phyloP scores from a whole-genome alignment of 208 protist genomes.

The Acanthamoeba castellanii region DNA sequence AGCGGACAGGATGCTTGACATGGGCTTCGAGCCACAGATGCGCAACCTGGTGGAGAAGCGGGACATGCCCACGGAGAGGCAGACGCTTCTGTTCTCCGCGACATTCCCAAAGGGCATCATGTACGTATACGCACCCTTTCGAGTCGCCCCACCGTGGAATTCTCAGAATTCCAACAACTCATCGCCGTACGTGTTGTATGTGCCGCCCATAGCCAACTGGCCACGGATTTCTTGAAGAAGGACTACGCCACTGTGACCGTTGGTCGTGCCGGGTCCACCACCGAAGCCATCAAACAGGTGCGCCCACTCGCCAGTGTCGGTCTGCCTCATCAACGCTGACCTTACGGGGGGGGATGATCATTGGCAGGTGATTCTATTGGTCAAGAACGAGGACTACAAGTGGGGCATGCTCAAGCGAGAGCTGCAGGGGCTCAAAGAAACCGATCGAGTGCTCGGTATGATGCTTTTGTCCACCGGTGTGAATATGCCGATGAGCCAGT shows the following conservation, averaged over 20 bases:
- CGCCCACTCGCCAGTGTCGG: not conserved
- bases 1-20: conserved; percentile 99
- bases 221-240: conserved; percentile 95
- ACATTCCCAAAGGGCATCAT: conserved; percentile 99
- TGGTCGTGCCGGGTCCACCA: conserved; percentile 97
- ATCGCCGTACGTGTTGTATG: not conserved
- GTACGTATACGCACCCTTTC: conserved; percentile 91
- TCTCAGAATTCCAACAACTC: not conserved
- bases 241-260: conserved; percentile 98
- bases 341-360: not conserved
- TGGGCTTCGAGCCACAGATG: conserved; percentile 99
- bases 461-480: not conserved
- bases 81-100: conserved; percentile 99
- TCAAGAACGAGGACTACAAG: conserved; percentile 34
- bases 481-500: not conserved
- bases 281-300: conserved; percentile 95
- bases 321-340: not conserved
- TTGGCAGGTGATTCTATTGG: not conserved
- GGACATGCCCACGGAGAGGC: conserved; percentile 93
- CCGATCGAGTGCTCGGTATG: conserved; percentile 81
- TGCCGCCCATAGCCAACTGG: conserved; percentile 86
- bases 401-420: conserved; percentile 86
- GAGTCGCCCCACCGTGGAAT: conserved; percentile 87
- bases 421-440: conserved; percentile 84
- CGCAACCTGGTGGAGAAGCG: conserved; percentile 95